Conservation (phyloP, 257 asterid species). For the Voacanga thouarsii region DNA sequence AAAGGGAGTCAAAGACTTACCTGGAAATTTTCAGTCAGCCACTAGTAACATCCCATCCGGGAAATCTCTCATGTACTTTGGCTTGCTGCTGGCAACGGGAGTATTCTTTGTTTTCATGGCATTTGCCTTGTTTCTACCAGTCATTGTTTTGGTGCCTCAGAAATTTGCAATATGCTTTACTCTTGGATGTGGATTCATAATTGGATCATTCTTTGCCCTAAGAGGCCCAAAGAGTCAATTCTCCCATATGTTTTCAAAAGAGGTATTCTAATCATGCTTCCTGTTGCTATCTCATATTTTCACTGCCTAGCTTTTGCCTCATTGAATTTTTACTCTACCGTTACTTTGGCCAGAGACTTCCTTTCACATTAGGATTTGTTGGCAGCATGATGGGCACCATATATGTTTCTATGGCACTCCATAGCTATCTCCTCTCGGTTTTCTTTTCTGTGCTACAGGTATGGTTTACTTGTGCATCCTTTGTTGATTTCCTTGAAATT, state of each 20-base stretch:
- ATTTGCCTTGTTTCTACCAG: conserved; percentile 82
- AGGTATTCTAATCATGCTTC: conserved; percentile 39
- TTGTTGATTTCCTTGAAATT: neutral
- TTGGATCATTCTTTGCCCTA: conserved; percentile 91
- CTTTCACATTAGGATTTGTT: conserved; percentile 80
- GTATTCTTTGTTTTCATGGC: conserved; percentile 86
- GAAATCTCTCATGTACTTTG: conserved; percentile 84
- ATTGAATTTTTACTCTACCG: conserved; percentile 16
- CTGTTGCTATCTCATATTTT: neutral
- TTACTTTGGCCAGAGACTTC: conserved; percentile 69
- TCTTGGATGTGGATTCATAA: conserved; percentile 70
- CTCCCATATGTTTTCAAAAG: conserved; percentile 76
- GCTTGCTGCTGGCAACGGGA: conserved; percentile 76
- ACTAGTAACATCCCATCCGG: conserved; percentile 90
- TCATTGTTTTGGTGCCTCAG: conserved; percentile 87
- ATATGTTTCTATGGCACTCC: conserved; percentile 93
- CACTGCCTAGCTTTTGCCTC: neutral
- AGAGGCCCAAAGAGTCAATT: conserved; percentile 85
- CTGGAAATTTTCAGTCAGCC: conserved; percentile 96
- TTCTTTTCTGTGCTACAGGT: conserved; percentile 86
- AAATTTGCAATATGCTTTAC: conserved; percentile 90
- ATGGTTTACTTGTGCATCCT: conserved; percentile 13
- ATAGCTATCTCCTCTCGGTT: conserved; percentile 87
- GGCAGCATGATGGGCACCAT: conserved; percentile 92
- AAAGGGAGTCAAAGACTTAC: conserved; percentile 82